Evolutionary conservation across 805 yeast genomes (phyloP).

Genomic region (Zygosaccharomyces bailii): DNA sequence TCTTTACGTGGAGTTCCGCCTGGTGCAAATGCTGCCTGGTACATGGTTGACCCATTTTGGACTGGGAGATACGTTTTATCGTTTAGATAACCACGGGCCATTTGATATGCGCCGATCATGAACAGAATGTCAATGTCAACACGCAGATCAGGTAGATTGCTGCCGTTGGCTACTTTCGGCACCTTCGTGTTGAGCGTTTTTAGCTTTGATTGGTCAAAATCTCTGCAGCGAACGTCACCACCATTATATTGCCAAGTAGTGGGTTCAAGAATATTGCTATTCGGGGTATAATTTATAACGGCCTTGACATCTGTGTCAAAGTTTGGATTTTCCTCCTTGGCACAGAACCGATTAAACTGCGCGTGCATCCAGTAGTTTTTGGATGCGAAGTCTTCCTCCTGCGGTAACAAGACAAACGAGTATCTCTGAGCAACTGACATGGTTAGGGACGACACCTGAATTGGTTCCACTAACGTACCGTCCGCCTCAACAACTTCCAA

Average conservation of each 20-base stretch:
- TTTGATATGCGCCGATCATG: conserved; percentile 25
- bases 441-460: conserved; percentile 41
- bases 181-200: conserved; percentile 23
- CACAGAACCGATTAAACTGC: conserved; percentile 38
- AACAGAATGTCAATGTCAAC: conserved; percentile 28
- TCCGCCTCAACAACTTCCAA: conserved; percentile 52
- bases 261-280: conserved; percentile 10
- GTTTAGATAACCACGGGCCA: conserved; percentile 30
- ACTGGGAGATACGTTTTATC: conserved; percentile 24
- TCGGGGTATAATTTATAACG: conserved; percentile 30
- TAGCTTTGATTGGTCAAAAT: conserved; percentile 26
- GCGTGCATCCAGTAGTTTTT: conserved; percentile 44
- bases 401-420: conserved; percentile 52
- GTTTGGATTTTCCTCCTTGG: conserved; percentile 34
- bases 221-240: conserved; percentile 27
- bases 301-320: conserved; percentile 37
- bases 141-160: conserved; percentile 16
- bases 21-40: conserved; percentile 11
- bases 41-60: conserved; percentile 19
- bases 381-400: conserved; percentile 42
- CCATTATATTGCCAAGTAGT: conserved; percentile 19
- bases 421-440: conserved; percentile 69
- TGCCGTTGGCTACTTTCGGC: conserved; percentile 20
- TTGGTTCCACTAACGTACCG: conserved; percentile 48
- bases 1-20: conserved; percentile 12